A percentile compares a stretch with the other conserved stretches of the same genome.
Conservation (phyloP, 2,329 filamentous ascomycete genomes). For the Nemania sp. region DNA sequence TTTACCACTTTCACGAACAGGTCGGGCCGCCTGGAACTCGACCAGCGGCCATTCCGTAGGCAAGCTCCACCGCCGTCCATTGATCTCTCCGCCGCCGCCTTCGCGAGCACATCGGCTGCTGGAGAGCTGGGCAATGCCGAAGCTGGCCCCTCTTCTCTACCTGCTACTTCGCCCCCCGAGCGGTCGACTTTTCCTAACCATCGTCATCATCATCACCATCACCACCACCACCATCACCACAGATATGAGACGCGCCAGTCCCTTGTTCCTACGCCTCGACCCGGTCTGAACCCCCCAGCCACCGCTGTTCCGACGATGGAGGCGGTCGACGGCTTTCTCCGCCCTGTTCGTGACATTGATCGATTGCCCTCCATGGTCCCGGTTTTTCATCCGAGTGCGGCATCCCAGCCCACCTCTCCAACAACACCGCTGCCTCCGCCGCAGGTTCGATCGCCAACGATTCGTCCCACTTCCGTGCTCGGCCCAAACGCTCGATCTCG, state of each 20-base stretch:
- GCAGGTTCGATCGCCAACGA: slow-evolving; percentile 61
- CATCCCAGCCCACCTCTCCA: slow-evolving; percentile 90
- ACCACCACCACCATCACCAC: slow-evolving; percentile 51
- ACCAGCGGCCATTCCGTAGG: slow-evolving; percentile 69
- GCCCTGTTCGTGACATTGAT: slow-evolving; percentile 81
- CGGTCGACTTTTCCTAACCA: slow-evolving; percentile 63
- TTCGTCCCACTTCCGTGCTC: slow-evolving; percentile 57
- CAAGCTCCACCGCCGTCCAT: slow-evolving; percentile 85
- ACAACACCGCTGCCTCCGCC: slow-evolving; percentile 78
- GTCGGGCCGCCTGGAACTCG: slow-evolving; percentile 57
- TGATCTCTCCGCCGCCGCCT: slow-evolving; percentile 67
- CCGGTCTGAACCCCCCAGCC: slow-evolving; percentile 68
- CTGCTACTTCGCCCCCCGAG: slow-evolving; percentile 72
- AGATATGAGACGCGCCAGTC: slow-evolving; percentile 54
- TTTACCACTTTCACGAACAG: slow-evolving; percentile 63
- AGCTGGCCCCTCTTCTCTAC: slow-evolving; percentile 63
- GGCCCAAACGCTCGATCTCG: slow-evolving; percentile 61
- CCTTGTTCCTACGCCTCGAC: slow-evolving; percentile 55
- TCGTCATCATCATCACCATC: slow-evolving; percentile 56
- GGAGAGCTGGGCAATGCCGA: slow-evolving; percentile 53
- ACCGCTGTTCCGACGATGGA: slow-evolving; percentile 71
- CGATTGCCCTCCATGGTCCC: slow-evolving; percentile 82
- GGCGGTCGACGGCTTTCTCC: slow-evolving; percentile 72
- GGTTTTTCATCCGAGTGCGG: slow-evolving; percentile 68
- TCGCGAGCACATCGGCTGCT: slow-evolving; percentile 51